Evolutionary conservation across 1,284 basidiomycete species (phyloP).

Genomic region (Rhodotorula sp.): DNA sequence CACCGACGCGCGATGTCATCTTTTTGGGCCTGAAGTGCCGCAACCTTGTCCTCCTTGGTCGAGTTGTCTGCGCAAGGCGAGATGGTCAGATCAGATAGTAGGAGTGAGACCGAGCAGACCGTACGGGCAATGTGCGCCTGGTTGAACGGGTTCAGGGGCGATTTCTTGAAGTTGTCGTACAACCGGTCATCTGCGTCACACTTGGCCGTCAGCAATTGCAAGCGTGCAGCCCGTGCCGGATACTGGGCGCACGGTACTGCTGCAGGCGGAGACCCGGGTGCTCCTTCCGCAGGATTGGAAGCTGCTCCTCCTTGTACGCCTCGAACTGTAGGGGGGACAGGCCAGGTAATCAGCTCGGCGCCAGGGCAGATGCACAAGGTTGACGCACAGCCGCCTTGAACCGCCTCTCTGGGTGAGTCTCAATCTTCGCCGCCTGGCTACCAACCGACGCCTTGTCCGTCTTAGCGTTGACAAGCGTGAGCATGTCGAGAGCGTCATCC

Average conservation of each 20-base stretch:
- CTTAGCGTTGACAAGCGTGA: conserved; percentile 85
- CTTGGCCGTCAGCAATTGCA: conserved; percentile 49
- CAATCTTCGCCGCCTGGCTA: conserved; percentile 74
- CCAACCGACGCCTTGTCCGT: conserved; percentile 82
- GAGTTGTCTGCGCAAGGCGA: conserved; percentile 60
- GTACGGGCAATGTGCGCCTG: conserved; percentile 43
- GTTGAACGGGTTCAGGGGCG: conserved; percentile 56
- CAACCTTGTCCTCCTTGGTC: conserved; percentile 74
- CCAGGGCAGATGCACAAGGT: fast-evolving
- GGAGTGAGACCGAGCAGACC: background rate
- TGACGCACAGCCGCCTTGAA: conserved; percentile 72
- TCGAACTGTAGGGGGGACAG: conserved; percentile 59
- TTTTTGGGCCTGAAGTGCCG: conserved; percentile 61
- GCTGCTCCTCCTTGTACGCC: conserved; percentile 84
- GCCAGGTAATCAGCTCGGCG: background rate
- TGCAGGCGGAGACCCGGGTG: conserved; percentile 60
- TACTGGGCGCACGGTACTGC: conserved; percentile 60
- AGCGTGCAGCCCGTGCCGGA: background rate
- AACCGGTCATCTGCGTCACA: conserved; percentile 7
- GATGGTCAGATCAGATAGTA: conserved; percentile 21
- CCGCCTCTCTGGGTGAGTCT: conserved; percentile 90
- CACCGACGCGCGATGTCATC: conserved; percentile 47
- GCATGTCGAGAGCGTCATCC: conserved; percentile 86
- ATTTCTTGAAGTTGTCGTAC: conserved; percentile 48
- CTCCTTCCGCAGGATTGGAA: conserved; percentile 75